Percentiles rank a stretch among this genome's conserved stretches.
Conservation (phyloP, 75 land plant genomes). For the Isoetes taiwanensis region DNA sequence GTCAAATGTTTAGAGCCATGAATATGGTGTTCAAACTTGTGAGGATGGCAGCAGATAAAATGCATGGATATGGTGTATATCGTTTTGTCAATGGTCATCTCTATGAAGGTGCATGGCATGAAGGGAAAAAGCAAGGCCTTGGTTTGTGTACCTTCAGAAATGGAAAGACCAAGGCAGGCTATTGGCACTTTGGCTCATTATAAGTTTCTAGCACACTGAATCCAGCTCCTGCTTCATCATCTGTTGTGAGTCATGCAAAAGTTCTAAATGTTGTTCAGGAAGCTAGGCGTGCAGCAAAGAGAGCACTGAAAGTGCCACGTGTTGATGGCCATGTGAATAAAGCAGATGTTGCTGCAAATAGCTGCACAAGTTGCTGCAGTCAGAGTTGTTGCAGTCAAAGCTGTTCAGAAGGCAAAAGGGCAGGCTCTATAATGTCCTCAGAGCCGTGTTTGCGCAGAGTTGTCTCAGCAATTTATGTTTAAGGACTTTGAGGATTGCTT, state of each 20-base stretch:
- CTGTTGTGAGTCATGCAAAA: slow-evolving; percentile 3
- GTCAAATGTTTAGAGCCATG: not conserved
- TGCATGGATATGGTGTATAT: slow-evolving; percentile 5
- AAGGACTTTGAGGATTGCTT: too few relatives aligned
- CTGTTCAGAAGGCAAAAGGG: too few relatives aligned
- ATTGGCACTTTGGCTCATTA: slow-evolving; percentile 2
- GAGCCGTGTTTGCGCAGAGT: too few relatives aligned
- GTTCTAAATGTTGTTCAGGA: slow-evolving; percentile 7
- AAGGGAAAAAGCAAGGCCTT: slow-evolving; percentile 1
- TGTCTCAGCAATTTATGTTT: too few relatives aligned
- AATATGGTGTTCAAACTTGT: slow-evolving; percentile 2
- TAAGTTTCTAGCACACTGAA: slow-evolving; percentile 4
- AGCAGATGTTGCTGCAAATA: not conserved
- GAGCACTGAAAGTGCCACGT: not conserved
- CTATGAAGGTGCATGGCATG: slow-evolving; percentile 1
- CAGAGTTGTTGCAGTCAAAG: not conserved
- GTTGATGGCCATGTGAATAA: not conserved
- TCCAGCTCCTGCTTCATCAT: slow-evolving; percentile 1
- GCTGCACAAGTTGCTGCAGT: slow-evolving; percentile 3
- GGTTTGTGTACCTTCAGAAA: not conserved
- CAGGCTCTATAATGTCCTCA: too few relatives aligned
- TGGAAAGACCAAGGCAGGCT: not conserved
- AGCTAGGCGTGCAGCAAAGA: slow-evolving; percentile 2
- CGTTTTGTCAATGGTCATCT: slow-evolving; percentile 1
- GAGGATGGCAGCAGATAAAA: slow-evolving; percentile 1